Evolutionary conservation across 371 early-diverging fungal species (phyloP), one percentile per base, ranked within the genome.

Genomic region (Mucor piriformis): DNA sequence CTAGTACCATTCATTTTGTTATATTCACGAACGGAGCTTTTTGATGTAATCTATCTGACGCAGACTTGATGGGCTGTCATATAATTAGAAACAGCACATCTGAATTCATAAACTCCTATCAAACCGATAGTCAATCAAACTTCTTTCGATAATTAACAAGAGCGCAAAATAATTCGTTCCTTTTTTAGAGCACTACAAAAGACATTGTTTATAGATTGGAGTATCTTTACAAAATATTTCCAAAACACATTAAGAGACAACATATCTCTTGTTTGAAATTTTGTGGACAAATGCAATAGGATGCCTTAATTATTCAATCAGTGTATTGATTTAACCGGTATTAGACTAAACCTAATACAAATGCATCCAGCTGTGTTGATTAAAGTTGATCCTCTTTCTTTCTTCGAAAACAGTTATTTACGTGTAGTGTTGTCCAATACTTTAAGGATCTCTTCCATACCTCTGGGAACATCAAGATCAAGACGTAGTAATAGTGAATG

Each of bases 401-500:
- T 55, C 55, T 55, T 46, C 44, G 35, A 55, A 55, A 43, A 46
- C 44, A 46, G 44, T 34, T 44, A 55, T 55, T 55, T 55, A 55
- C 47, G 55, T 55, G 55, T 55, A 46, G 55, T 55, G 44, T 55
- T 44, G 55, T 46, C 55, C 33, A 44, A 55, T 46, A 44, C 46
- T 55, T 55, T 46, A 46, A 55, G 55, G 43, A 55, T 46, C 46
- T 55, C 55, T 55, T 55, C 46, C 55, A 44, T 24, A 33, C 55
- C 46, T 55, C 55, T 55, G 46, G 55, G 33, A 55, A 55, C 55
- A 46, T 46, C 44, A 55, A 55, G 46, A 44, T 55, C 44, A 55
- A 55, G 44, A 54, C 46, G 55, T 27, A 55, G 55, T 55, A 55
- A 55, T 55, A 55, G 46, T 55, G 29, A 44, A 55, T 55, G 55